These are phyloP conservation scores for Colletotrichum sp. DNA, from an alignment of 2,329 filamentous ascomycete species.

Conservation along the genomic window DNA sequence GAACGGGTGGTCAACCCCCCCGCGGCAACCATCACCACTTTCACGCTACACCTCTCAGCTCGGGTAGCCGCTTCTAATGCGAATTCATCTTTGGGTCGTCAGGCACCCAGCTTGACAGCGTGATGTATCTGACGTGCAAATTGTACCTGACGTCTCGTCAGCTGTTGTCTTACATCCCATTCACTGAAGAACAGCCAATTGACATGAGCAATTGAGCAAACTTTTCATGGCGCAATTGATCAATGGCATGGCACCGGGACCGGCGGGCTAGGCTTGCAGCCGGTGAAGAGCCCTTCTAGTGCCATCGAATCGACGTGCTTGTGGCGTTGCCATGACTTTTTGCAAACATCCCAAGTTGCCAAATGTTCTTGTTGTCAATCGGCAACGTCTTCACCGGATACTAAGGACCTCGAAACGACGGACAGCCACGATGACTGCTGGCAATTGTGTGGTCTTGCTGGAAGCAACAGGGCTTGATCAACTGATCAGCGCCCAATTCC, in stretches of 20 bases:
- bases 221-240: neutral
- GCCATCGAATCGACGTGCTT: neutral
- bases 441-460: neutral
- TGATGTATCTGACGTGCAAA: neutral
- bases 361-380: neutral
- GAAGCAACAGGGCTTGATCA: neutral
- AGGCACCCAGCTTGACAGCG: neutral
- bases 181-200: neutral
- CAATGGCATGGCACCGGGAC: neutral
- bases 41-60: neutral
- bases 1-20: constrained; percentile 12
- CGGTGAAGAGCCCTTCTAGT: neutral
- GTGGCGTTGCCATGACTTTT: neutral
- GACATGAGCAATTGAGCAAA: neutral
- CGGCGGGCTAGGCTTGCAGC: neutral
- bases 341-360: neutral
- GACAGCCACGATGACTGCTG: neutral
- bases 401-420: neutral
- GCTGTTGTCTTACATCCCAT: neutral
- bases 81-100: neutral
- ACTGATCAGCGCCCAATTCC: neutral
- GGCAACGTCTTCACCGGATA: neutral
- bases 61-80: constrained; percentile 14
- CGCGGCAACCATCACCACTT: constrained; percentile 1
- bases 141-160: constrained; percentile 16